Base-by-base conservation (phyloP, 768 basidiomycete genomes). In the Scleroderma bovista region DNA sequence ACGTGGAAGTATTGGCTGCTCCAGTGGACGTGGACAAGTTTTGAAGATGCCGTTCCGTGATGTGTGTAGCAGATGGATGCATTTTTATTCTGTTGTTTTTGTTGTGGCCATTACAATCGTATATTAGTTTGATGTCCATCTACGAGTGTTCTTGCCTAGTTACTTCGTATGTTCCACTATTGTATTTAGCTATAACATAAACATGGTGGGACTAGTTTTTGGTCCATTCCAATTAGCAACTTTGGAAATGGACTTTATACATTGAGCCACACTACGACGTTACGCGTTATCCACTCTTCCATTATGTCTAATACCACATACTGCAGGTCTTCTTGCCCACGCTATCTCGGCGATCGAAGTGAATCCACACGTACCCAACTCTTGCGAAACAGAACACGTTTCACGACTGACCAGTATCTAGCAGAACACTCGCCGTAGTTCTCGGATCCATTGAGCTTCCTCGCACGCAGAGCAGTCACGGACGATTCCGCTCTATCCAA, bases 291-390 rank as follows among this genome's bases (percentile, higher is more conserved):
- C 23, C 16, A n/a, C 26, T 13, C 19, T 24, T 32, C n/a, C n/a
- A n/a, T n/a, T n/a, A n/a, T n/a, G 24, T 31, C 24, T 53, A 6
- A 15, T 39, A 36, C 34, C 34, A 5, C 34, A 36, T 13, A 17
- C 54, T 84, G 83, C 92, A 53, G 89, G 90, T 11, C 81, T 90
- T 44, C 79, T 93, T 37, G 73, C 90, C 3, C 78, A 1, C 61
- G 86, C 19, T 71, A 33, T 93, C 34, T 76, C 80, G 6, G 73
- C 78, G 19, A 75, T 84, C 46, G 90, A 93, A 63, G 59, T 70
- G 9, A 69, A 88, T 60, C 84, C 88, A 0, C 75, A 72, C 54
- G 50, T 67, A 29, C 60, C 73, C 59, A 71, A 37, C 71, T 89
- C 26, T 76, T 77, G 52, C 46, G 70, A 51, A 17, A 48, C 1